phyloP scores from a whole-genome alignment of 805 yeast genomes.

The Zygosaccharomyces lentus region DNA sequence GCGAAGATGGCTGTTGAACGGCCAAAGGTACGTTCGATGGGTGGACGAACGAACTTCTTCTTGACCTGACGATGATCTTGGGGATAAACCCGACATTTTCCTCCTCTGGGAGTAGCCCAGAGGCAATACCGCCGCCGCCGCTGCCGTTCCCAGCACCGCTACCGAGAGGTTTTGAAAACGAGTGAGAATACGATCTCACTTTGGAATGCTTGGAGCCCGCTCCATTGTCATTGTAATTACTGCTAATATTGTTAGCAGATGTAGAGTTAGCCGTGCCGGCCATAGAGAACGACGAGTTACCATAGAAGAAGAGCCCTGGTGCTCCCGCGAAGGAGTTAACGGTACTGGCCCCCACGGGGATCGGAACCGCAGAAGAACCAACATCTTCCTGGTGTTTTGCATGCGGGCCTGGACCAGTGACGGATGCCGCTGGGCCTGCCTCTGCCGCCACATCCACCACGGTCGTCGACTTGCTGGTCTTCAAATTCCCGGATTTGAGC shows the following conservation, averaged over 20 bases:
- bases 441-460: constrained; percentile 18
- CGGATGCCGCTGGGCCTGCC: constrained; percentile 5
- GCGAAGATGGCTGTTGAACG: constrained; percentile 12
- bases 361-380: constrained; percentile 12
- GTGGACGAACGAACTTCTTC: constrained; percentile 30
- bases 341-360: constrained; percentile 7
- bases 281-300: constrained; percentile 11
- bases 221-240: constrained; percentile 10
- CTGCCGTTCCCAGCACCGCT: background rate
- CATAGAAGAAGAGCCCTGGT: background rate
- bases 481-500: constrained; percentile 43
- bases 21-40: constrained; percentile 12
- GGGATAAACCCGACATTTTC: constrained; percentile 35
- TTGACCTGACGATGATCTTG: constrained; percentile 34
- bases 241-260: constrained; percentile 7
- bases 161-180: constrained; percentile 19
- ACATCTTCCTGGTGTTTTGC: constrained; percentile 1
- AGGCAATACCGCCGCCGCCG: background rate
- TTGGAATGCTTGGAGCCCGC: constrained; percentile 24
- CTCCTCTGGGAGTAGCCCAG: constrained; percentile 16
- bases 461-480: constrained; percentile 31
- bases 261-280: constrained; percentile 3
- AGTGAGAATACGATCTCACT: constrained; percentile 32
- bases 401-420: background rate
- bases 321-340: background rate